Evolutionary conservation across 2,329 filamentous ascomycete species (phyloP), one percentile per base, ranked within the genome.

Genomic region (Neopestalotiopsis rosae): DNA sequence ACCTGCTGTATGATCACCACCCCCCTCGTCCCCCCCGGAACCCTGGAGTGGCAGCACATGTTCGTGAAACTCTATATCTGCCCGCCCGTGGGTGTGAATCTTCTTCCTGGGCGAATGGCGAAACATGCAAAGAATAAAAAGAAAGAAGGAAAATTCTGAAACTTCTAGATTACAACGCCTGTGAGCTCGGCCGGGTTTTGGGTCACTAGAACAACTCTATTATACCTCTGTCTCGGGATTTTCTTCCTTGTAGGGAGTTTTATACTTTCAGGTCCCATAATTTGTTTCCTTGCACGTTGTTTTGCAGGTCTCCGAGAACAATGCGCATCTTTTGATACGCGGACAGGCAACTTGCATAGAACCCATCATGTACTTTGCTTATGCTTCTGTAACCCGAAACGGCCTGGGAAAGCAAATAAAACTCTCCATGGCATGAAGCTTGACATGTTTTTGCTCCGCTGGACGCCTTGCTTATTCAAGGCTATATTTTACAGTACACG

Each of bases 151-250:
- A 52, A 52, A 52, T 52, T 52, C 45, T 52, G 45, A 52, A 52
- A 52, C 45, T 52, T 52, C n/a, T 52, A 52, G 45, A 52, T 52
- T 52, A 20, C 45, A 52, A 52, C 17, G 45, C 24, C 45, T 17
- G 45, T 52, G 45, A 52, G n/a, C 45, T 20, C 45, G 45, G 45
- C 45, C 45, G 45, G 20, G 17, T 52, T 52, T 52, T 52, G 45
- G 45, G 20, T 52, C 45, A 52, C 45, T 52, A 52, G 45, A 52
- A 52, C 45, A 52, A 52, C 45, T 52, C 45, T 52, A 52, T 52
- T 20, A 17, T 9, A 17, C 17, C 6, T 52, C 7, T 52, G 45
- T 52, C 45, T 52, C 45, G n/a, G 45, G n/a, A 52, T 20, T n/a
- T 52, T n/a, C 17, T 20, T 38, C 10, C 10, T 38, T 28, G 24